Conservation (phyloP, 192 early-diverging fungal species). For the Anaeromyces robustus region DNA sequence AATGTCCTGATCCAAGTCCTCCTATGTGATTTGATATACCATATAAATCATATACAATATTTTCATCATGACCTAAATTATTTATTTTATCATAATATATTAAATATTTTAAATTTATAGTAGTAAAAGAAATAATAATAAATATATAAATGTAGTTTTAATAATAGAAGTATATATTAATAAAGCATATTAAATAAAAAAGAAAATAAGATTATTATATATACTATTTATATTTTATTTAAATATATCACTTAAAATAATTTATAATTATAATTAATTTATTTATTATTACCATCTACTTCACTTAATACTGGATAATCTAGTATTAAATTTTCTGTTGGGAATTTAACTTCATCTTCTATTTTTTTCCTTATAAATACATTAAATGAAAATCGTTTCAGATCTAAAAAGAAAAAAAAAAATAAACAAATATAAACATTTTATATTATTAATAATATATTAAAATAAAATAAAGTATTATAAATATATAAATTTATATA, state of each 20-base stretch:
- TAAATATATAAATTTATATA: not conserved
- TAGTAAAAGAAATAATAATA: too few relatives aligned
- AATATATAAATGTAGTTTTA: too few relatives aligned
- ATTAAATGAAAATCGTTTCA: slow-evolving; percentile 25
- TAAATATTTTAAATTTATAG: too few relatives aligned
- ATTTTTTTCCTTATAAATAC: slow-evolving; percentile 19
- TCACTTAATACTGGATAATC: slow-evolving; percentile 14
- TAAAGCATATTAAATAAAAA: too few relatives aligned
- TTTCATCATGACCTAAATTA: slow-evolving; percentile 4
- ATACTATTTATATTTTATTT: too few relatives aligned
- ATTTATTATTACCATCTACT: slow-evolving; percentile 2
- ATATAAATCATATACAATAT: slow-evolving; percentile 26
- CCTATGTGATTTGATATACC: slow-evolving; percentile 29
- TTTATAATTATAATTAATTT: too few relatives aligned
- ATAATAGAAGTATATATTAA: too few relatives aligned
- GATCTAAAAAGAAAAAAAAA: slow-evolving; percentile 16
- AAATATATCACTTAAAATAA: too few relatives aligned
- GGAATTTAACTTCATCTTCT: slow-evolving; percentile 16
- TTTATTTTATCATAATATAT: not conserved
- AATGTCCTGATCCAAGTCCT: slow-evolving; percentile 29
- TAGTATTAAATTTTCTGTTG: slow-evolving; percentile 11
- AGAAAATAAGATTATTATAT: too few relatives aligned
- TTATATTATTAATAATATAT: too few relatives aligned
- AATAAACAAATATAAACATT: slow-evolving; percentile 3
- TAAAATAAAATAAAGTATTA: too few relatives aligned